These are phyloP conservation scores for Paecilomyces dactylethromorphus DNA, from an alignment of 2,329 filamentous ascomycete genomes.

Conservation along the genomic window DNA sequence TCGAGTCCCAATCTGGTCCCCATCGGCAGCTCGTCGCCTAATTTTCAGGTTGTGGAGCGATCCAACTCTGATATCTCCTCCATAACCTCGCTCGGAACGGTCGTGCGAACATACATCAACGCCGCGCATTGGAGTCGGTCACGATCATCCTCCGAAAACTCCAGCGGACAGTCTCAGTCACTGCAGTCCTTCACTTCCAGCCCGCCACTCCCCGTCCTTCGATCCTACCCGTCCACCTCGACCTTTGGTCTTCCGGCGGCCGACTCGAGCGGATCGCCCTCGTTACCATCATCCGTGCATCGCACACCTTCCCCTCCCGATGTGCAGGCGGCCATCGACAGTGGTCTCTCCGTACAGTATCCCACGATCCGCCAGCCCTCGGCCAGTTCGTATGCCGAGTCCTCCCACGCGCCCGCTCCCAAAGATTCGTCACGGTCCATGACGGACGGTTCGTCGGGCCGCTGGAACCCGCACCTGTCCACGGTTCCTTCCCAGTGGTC, in stretches of 20 bases:
- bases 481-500: constrained; percentile 39
- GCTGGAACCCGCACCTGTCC: constrained; percentile 38
- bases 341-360: constrained; percentile 31
- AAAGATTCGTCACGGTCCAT: constrained; percentile 21
- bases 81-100: constrained; percentile 34
- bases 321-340: constrained; percentile 30
- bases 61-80: constrained; percentile 34
- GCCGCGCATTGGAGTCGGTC: constrained; percentile 28
- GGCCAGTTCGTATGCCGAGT: constrained; percentile 35
- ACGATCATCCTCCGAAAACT: constrained; percentile 24
- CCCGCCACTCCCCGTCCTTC: constrained; percentile 26
- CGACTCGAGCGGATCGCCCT: constrained; percentile 22
- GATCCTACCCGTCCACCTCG: constrained; percentile 29
- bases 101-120: constrained; percentile 24
- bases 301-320: constrained; percentile 28
- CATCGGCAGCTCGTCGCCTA: constrained; percentile 21
- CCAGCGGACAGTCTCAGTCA: constrained; percentile 12
- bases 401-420: constrained; percentile 17
- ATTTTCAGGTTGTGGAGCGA: constrained; percentile 21
- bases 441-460: constrained; percentile 25
- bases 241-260: constrained; percentile 18
- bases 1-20: constrained; percentile 34
- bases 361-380: constrained; percentile 29
- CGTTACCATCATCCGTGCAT: constrained; percentile 26
- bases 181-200: constrained; percentile 32